Evolutionary conservation across 2,329 filamentous ascomycete genomes (phyloP), one percentile per base, ranked within the genome.

Genomic region (Lithohypha guttulata): DNA sequence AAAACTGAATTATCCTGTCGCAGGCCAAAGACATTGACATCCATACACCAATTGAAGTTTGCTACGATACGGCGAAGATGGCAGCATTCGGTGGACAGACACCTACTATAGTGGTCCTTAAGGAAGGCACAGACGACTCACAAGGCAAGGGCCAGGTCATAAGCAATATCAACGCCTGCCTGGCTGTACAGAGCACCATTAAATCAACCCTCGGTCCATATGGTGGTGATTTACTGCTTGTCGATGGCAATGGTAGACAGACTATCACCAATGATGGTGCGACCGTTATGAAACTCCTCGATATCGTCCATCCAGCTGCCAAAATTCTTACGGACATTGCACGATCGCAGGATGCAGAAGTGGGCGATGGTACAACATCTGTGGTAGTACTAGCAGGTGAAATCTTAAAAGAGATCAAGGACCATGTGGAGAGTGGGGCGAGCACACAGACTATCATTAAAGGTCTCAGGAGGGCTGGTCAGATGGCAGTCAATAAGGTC

Each of bases 201-300:
- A 93, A 93, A 69, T 84, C 82, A 55, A 98, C 91, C 14, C 73
- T 98, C 23, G 91, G 91, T 27, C 91, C 91, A 22, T 98, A 96
- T 65, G 91, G 91, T 59, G 91, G 91, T 57, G 91, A 98, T 66
- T 68, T 96, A 60, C 73, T 98, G 61, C 80, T 98, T 66, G 89
- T 96, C 41, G 91, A 96, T 64, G 80, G 79, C 63, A 95, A 95
- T 71, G 91, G 91, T 62, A 80, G 69, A 63, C 86, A 95, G 68
- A 98, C 91, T 40, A 96, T 98, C 60, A 98, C 91, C 54, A 98
- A 98, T 66, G 91, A 98, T 68, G 91, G 91, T 58, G 91, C 91
- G 34, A 98, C 91, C 35, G 91, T 96, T 46, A 98, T 98, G 91
- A 96, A 95, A 84, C 82, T 98, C 40, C 82, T 98, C 60, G 91